These are phyloP conservation scores for Neurospora sp. DNA, from an alignment of 495 filamentous ascomycete genomes.

Conservation along the genomic window DNA sequence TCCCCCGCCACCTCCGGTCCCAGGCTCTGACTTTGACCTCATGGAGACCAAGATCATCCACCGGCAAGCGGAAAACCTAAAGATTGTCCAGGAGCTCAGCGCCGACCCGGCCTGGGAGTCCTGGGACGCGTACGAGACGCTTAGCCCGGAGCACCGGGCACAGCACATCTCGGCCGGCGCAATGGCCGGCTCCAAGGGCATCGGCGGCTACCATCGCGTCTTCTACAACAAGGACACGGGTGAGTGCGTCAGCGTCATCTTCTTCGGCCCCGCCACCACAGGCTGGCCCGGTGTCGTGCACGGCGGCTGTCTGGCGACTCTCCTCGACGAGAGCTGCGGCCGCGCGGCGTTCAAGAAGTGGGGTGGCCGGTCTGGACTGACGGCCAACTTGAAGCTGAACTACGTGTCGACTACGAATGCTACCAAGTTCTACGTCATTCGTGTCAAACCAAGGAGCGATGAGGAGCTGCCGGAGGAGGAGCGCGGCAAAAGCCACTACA, in stretches of 20 bases:
- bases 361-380: conserved; percentile 42
- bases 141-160: conserved; percentile 25
- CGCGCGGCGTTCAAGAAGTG: conserved; percentile 39
- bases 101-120: conserved; percentile 43
- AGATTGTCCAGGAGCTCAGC: conserved; percentile 45
- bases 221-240: conserved; percentile 31
- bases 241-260: conserved; percentile 44
- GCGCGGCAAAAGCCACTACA: conserved; percentile 45
- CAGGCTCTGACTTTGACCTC: conserved; percentile 25
- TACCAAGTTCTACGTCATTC: conserved; percentile 54
- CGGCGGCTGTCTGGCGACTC: conserved; percentile 61
- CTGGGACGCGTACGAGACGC: conserved; percentile 46
- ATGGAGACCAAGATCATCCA: conserved; percentile 21
- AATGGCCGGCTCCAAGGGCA: conserved; percentile 30
- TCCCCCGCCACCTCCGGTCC: conserved; percentile 24
- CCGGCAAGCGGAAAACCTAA: conserved; percentile 30
- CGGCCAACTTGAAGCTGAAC: conserved; percentile 53
- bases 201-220: conserved; percentile 41
- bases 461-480: conserved; percentile 20
- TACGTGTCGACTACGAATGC: conserved; percentile 51
- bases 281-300: conserved; percentile 75
- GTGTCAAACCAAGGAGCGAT: conserved; percentile 31
- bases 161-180: conserved; percentile 36
- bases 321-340: conserved; percentile 59
- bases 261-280: conserved; percentile 49